These are phyloP conservation scores for Bjerkandera adusta DNA, from an alignment of 1,284 basidiomycete species.

Conservation along the genomic window DNA sequence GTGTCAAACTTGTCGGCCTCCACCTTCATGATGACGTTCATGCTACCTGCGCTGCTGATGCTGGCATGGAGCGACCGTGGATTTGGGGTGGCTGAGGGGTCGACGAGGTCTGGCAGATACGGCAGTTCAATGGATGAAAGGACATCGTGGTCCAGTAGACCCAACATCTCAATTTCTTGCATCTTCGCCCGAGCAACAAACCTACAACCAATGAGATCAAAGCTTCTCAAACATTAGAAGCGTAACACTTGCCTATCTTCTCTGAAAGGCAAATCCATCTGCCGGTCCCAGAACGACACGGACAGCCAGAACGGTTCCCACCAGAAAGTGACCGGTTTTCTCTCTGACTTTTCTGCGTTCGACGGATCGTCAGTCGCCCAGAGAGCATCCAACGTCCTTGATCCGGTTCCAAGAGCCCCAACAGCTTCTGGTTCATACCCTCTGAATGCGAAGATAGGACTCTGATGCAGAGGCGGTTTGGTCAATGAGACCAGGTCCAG, in stretches of 20 bases:
- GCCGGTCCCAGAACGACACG: slow-evolving; percentile 80
- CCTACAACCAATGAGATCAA: slow-evolving; percentile 36
- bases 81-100: slow-evolving; percentile 13
- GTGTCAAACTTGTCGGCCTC: slow-evolving; percentile 73
- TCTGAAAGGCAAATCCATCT: slow-evolving; percentile 85
- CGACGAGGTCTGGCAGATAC: slow-evolving; percentile 51
- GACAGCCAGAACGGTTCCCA: slow-evolving; percentile 88
- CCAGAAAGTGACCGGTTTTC: slow-evolving; percentile 63
- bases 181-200: slow-evolving; percentile 91
- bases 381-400: slow-evolving; percentile 58
- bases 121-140: slow-evolving; percentile 85
- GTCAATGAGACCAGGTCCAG: slow-evolving; percentile 89
- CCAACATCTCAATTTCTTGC: slow-evolving; percentile 94
- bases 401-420: not conserved
- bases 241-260: slow-evolving; percentile 60
- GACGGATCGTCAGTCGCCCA: slow-evolving; percentile 73
- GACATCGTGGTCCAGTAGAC: slow-evolving; percentile 86
- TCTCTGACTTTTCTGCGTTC: slow-evolving; percentile 20
- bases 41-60: not conserved
- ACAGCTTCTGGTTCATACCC: slow-evolving; percentile 46
- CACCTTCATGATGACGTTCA: slow-evolving; percentile 32
- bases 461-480: slow-evolving; percentile 92
- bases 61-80: slow-evolving; percentile 6
- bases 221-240: not conserved
- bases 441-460: slow-evolving; percentile 84